phyloP scores from a whole-genome alignment of 192 early-diverging fungal species.

The Funneliformis mosseae region DNA sequence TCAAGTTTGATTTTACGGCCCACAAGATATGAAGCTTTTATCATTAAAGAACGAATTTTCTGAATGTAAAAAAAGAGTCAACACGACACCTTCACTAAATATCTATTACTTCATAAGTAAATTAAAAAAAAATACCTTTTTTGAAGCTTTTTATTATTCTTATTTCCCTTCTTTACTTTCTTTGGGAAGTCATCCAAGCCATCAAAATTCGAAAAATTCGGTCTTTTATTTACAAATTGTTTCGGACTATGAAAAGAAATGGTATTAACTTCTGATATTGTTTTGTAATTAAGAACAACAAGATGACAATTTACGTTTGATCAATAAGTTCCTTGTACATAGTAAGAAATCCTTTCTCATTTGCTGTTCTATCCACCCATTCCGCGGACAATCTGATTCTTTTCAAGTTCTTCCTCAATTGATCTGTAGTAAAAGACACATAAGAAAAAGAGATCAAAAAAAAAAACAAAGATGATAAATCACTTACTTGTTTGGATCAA shows the following conservation, averaged over 20 bases:
- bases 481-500: constrained; percentile 7
- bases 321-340: background rate
- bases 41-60: background rate
- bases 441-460: background rate
- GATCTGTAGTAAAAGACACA: background rate
- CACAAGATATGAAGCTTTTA: constrained; percentile 4
- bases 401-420: background rate
- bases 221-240: constrained; percentile 20
- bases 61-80: background rate
- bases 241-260: constrained; percentile 1
- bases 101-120: constrained; percentile 11
- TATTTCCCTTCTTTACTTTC: too few relatives aligned
- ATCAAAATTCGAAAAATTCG: background rate
- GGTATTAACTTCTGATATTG: background rate
- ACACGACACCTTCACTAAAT: too few relatives aligned
- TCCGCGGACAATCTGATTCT: background rate
- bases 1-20: background rate
- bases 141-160: background rate
- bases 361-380: background rate
- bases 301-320: constrained; percentile 16
- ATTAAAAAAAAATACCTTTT: constrained; percentile 9
- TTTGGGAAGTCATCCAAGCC: background rate
- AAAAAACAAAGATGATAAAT: background rate
- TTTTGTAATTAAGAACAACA: constrained; percentile 16
- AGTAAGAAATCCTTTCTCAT: constrained; percentile 4